Conservation (phyloP, 2,329 filamentous ascomycete species). For the Nigrograna mackinnonii region DNA sequence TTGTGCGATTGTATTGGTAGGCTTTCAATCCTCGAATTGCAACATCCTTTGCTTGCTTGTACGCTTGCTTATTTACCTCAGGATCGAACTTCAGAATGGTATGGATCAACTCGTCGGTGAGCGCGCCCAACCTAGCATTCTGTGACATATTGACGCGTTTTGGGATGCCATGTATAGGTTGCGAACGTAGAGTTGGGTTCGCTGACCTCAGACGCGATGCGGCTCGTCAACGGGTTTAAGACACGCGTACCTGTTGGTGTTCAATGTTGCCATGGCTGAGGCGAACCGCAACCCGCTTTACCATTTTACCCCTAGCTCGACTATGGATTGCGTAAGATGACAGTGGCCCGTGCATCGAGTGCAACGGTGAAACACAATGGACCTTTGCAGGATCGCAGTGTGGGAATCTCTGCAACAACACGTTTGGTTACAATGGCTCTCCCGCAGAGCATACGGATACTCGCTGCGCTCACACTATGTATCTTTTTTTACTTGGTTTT, state of each 20-base stretch:
- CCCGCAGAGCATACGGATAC: conserved; percentile 79
- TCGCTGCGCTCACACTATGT: conserved; percentile 71
- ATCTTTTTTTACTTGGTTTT: conserved; percentile 80
- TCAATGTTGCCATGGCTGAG: too few relatives aligned
- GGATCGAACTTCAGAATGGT: conserved; percentile 59
- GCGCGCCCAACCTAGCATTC: conserved; percentile 63
- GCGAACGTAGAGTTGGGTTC: too few relatives aligned
- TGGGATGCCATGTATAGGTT: too few relatives aligned
- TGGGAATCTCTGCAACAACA: too few relatives aligned
- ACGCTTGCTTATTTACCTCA: conserved; percentile 33
- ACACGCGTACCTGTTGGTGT: too few relatives aligned
- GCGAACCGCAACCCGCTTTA: too few relatives aligned
- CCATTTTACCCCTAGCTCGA: too few relatives aligned
- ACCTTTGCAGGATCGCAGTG: too few relatives aligned
- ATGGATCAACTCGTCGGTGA: conserved; percentile 73
- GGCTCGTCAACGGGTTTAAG: too few relatives aligned
- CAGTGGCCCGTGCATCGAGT: neutral
- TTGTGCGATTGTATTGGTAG: conserved; percentile 49
- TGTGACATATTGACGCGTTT: conserved; percentile 76
- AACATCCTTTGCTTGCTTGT: conserved; percentile 42
- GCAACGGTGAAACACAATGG: too few relatives aligned
- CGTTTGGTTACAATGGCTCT: conserved; percentile 78
- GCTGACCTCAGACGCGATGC: too few relatives aligned
- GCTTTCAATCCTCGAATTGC: conserved; percentile 44
- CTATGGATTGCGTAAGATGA: too few relatives aligned